These are phyloP conservation scores for Flaveria floridana DNA, from an alignment of 140 eudicot genomes.

Conservation along the genomic window DNA sequence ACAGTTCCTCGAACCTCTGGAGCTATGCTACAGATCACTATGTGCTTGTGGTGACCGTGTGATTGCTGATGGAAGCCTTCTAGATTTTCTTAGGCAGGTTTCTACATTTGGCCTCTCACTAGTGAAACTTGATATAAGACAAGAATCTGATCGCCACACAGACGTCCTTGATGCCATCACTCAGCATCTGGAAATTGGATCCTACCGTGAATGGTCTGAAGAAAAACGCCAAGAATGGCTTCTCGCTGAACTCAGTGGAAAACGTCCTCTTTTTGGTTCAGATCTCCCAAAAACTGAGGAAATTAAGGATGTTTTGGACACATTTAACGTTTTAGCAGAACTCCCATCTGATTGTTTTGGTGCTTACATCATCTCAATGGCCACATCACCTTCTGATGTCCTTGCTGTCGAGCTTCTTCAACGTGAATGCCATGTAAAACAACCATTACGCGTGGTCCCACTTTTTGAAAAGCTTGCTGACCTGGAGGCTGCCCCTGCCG, in stretches of 20 bases:
- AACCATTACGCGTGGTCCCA: constrained; percentile 92
- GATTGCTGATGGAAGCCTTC: constrained; percentile 95
- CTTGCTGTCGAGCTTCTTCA: constrained; percentile 96
- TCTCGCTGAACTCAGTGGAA: constrained; percentile 77
- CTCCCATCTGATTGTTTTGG: constrained; percentile 97
- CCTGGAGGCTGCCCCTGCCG: constrained; percentile 93
- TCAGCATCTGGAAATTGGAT: constrained; percentile 79
- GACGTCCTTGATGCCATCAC: constrained; percentile 96
- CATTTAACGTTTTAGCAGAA: constrained; percentile 75
- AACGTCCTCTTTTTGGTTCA: constrained; percentile 90
- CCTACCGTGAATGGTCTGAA: constrained; percentile 93
- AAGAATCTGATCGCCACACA: constrained; percentile 96
- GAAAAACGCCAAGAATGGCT: constrained; percentile 93
- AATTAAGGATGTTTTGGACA: constrained; percentile 86
- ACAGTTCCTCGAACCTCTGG: constrained; percentile 96
- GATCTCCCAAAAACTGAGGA: constrained; percentile 97
- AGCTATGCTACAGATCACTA: constrained; percentile 89
- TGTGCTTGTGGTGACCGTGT: constrained; percentile 91
- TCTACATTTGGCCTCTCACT: constrained; percentile 97
- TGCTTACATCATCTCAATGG: constrained; percentile 97
- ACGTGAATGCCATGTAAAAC: constrained; percentile 85
- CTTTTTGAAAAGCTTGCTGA: constrained; percentile 91
- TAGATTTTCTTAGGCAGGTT: constrained; percentile 89
- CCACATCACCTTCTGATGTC: constrained; percentile 93
- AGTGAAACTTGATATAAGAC: constrained; percentile 89